Conservation (phyloP, 2,329 filamentous ascomycete species). For the Scortechinia acanthostroma region DNA sequence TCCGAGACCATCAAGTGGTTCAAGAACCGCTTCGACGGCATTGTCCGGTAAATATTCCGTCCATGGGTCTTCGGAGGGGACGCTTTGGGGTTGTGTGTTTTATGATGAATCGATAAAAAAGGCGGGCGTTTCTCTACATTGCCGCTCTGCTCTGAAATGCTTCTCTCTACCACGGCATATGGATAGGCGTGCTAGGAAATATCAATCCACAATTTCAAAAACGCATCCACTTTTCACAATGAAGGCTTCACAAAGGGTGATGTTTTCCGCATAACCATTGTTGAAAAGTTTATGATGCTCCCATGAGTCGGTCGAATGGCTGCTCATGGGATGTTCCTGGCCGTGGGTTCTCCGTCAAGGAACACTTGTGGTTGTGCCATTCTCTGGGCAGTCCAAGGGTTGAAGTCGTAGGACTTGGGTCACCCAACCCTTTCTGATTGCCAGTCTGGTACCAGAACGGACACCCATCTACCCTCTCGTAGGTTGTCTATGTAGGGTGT, state of each 20-base stretch:
- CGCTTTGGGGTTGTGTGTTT: not conserved
- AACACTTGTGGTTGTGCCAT: too few relatives aligned
- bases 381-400: too few relatives aligned
- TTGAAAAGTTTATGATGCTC: not conserved
- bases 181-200: not conserved
- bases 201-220: not conserved
- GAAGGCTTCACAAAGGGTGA: constrained; percentile 1
- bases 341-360: too few relatives aligned
- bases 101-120: not conserved
- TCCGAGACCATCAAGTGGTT: constrained; percentile 93
- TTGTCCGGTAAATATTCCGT: constrained; percentile 72
- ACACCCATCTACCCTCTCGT: too few relatives aligned
- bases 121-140: not conserved
- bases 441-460: too few relatives aligned
- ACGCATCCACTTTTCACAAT: constrained; percentile 1
- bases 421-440: too few relatives aligned
- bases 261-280: not conserved
- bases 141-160: too few relatives aligned
- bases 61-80: not conserved
- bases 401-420: too few relatives aligned
- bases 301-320: too few relatives aligned
- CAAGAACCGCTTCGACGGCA: constrained; percentile 86
- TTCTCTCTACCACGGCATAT: not conserved
- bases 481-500: too few relatives aligned
- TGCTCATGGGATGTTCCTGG: too few relatives aligned